Conservation (phyloP, 495 filamentous ascomycete species). For the Xylaria palmicola region DNA sequence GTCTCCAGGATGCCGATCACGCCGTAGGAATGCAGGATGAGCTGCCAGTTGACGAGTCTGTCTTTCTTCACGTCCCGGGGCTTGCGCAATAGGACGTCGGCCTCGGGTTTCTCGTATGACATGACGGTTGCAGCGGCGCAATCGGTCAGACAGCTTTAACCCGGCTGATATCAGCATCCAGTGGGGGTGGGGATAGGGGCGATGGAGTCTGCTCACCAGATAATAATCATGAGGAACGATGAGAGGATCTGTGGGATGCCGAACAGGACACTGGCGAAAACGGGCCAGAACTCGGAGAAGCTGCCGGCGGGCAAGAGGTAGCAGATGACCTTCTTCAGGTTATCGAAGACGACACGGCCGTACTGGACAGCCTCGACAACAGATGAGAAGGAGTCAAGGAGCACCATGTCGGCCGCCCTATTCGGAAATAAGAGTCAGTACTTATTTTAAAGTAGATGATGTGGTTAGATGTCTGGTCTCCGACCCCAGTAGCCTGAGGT, state of each 20-base stretch:
- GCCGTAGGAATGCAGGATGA: slow-evolving; percentile 63
- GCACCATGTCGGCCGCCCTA: slow-evolving; percentile 64
- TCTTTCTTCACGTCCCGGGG: slow-evolving; percentile 61
- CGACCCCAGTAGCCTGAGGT: not conserved
- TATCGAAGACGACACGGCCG: slow-evolving; percentile 67
- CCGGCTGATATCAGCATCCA: not conserved
- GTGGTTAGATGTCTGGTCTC: not conserved
- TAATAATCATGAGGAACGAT: slow-evolving; percentile 69
- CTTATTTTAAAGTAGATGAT: not conserved
- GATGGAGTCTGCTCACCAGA: slow-evolving; percentile 36
- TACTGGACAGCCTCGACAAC: slow-evolving; percentile 69
- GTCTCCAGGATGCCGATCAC: slow-evolving; percentile 63
- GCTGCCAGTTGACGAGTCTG: slow-evolving; percentile 62
- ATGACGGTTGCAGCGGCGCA: slow-evolving; percentile 63
- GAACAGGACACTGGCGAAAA: slow-evolving; percentile 65
- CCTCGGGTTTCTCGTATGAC: slow-evolving; percentile 70
- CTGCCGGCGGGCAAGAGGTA: slow-evolving; percentile 68
- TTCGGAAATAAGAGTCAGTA: not conserved
- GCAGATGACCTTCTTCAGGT: slow-evolving; percentile 70
- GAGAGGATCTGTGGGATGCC: slow-evolving; percentile 67
- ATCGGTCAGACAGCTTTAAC: slow-evolving; percentile 65
- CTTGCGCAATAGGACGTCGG: slow-evolving; percentile 60
- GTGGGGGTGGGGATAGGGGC: not conserved
- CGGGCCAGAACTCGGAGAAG: slow-evolving; percentile 71
- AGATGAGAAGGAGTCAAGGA: slow-evolving; percentile 64